phyloP scores from a whole-genome alignment of 2,329 filamentous ascomycete species.

The Exophiala sp. region DNA sequence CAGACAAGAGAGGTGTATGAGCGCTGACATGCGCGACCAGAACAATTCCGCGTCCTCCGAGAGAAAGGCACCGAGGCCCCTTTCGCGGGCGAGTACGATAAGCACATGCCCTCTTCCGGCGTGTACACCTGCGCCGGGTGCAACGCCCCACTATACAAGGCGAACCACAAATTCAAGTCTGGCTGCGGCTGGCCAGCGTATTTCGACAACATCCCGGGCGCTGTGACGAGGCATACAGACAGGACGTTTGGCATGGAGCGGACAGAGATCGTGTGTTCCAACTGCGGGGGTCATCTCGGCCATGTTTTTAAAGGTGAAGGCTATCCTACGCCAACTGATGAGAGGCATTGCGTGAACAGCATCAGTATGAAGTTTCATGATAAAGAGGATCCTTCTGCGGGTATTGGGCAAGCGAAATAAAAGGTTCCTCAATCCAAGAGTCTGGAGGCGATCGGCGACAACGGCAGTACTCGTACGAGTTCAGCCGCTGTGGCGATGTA shows the following conservation, averaged over 20 bases:
- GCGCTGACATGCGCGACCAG: constrained; percentile 45
- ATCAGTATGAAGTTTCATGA: constrained; percentile 76
- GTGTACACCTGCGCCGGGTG: constrained; percentile 88
- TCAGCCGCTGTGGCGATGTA: too few species aligned
- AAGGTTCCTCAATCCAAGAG: neutral
- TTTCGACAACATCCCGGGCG: constrained; percentile 90
- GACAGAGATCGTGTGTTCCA: constrained; percentile 90
- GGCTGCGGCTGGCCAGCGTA: constrained; percentile 98
- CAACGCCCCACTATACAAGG: constrained; percentile 83
- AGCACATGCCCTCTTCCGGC: constrained; percentile 72
- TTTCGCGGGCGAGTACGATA: constrained; percentile 78
- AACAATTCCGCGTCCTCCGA: constrained; percentile 92
- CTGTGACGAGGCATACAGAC: constrained; percentile 79
- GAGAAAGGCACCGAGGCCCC: constrained; percentile 87
- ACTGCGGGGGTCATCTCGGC: constrained; percentile 87
- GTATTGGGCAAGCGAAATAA: constrained; percentile 25
- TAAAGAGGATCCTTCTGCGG: constrained; percentile 53
- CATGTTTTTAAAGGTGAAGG: constrained; percentile 92
- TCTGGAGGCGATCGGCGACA: too few species aligned
- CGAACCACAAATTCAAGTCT: constrained; percentile 90
- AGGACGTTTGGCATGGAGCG: constrained; percentile 73
- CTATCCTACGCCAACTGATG: constrained; percentile 80
- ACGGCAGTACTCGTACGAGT: too few species aligned
- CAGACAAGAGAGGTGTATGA: neutral
- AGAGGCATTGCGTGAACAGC: constrained; percentile 96